These are phyloP conservation scores for Amanita molliuscula DNA, from an alignment of 768 basidiomycete genomes.

Conservation along the genomic window DNA sequence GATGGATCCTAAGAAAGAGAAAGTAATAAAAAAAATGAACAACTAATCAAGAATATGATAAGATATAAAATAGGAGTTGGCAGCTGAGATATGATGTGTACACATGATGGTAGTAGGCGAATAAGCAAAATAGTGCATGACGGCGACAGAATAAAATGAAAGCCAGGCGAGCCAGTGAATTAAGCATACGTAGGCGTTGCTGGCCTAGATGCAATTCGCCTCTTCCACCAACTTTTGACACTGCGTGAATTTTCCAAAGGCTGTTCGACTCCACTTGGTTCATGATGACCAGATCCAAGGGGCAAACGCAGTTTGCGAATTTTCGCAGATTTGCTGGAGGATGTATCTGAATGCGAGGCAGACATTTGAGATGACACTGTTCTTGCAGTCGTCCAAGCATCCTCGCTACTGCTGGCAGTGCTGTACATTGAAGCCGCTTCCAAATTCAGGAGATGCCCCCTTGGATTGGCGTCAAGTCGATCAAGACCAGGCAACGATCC, in stretches of 20 bases:
- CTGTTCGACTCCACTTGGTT: not conserved
- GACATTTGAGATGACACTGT: slow-evolving; percentile 5
- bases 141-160: not conserved
- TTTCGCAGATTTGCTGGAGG: slow-evolving; percentile 1
- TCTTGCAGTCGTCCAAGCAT: slow-evolving; percentile 4
- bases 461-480: not conserved
- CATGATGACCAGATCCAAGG: not conserved
- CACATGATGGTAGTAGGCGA: not conserved
- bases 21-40: no score
- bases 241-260: not conserved
- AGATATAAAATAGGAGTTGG: no score
- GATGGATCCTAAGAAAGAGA: no score
- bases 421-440: slow-evolving; percentile 7
- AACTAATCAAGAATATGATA: no score
- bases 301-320: not conserved
- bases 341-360: not conserved
- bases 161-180: not conserved
- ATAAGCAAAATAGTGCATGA: not conserved
- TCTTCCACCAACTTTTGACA: slow-evolving; percentile 4
- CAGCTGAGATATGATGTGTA: no score
- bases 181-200: not conserved
- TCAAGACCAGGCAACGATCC: not conserved
- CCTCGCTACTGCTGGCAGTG: slow-evolving; percentile 2
- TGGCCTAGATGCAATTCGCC: not conserved
- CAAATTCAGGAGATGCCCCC: not conserved